Base-by-base conservation (phyloP, 805 yeast species). In the Candida lessepsii region DNA sequence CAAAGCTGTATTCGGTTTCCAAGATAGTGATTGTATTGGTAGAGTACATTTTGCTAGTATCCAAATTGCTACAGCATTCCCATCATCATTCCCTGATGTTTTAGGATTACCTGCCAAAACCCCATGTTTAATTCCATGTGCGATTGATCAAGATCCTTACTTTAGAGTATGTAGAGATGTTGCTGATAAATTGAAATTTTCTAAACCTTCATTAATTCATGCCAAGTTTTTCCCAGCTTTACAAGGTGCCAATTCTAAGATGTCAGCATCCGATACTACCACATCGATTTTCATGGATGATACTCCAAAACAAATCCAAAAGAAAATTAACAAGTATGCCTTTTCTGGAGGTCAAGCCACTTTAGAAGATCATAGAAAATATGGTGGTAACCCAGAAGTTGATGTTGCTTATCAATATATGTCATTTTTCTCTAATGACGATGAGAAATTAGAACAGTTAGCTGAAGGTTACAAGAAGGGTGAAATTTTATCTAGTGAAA, bases 81-180 rank as follows among this genome's bases (percentile, higher is more conserved):
- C 96, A 44, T 86, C 91, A 35, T 86, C 97, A 10, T 93, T 87
- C 77, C 99, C 98, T 2, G 96, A 83, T 48, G 85, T 93, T 17
- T 76, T 93, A 52, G 96, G 87, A 5, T 67, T 83, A 54, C 87
- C 95, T 33, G 71, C 81, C 35, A 93, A 90, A 70, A 88, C 97
- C 0, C 98, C 96, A 47, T 88, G 96, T 65, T 73, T 93, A 63
- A 93, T 93, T 63, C 99, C 99, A 28, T 93, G 99, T 75, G 99
- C 99, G 35, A 93, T 93, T 60, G 99, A 93, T 62, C 99, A 91
- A 72, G 99, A 93, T 64, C 98, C 99, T 21, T 93, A 93, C 65
- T 93, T 93, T 73, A 78, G 99, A 66, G 95, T 93, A 16, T 87
- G 96, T 65, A 78, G 99, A 67, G 99, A 93, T 61, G 99, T 93